A percentile compares a stretch with the other conserved stretches of the same genome.
These are phyloP conservation scores for Rhodotorula sp. DNA, from an alignment of 1,284 basidiomycete species.

Conservation along the genomic window DNA sequence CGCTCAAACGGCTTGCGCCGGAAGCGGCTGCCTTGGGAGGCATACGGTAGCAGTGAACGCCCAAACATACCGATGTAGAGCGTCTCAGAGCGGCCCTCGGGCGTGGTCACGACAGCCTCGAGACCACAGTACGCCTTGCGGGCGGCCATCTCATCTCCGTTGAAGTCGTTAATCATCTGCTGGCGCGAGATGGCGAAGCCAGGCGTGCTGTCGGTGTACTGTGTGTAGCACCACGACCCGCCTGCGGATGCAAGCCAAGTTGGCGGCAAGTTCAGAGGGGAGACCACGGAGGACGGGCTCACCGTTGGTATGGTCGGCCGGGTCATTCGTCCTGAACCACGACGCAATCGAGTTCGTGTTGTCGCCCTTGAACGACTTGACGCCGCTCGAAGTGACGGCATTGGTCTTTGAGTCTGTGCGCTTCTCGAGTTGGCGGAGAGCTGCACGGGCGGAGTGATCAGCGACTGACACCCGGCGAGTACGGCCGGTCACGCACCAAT, in stretches of 20 bases:
- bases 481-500: too few relatives aligned
- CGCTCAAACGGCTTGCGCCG: background rate
- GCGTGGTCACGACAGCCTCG: slow-evolving; percentile 25
- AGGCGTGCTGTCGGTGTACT: slow-evolving; percentile 18
- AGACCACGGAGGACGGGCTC: background rate
- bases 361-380: slow-evolving; percentile 12
- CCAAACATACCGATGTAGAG: slow-evolving; percentile 6
- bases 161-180: slow-evolving; percentile 29
- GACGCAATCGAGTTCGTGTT: slow-evolving; percentile 20
- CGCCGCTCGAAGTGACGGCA: background rate
- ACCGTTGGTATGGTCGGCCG: slow-evolving; percentile 32
- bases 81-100: slow-evolving; percentile 16
- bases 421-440: background rate
- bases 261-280: too few relatives aligned
- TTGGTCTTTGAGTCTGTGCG: background rate
- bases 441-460: too few relatives aligned
- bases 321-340: slow-evolving; percentile 26
- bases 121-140: slow-evolving; percentile 30
- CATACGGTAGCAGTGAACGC: too few relatives aligned
- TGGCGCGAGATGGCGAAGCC: slow-evolving; percentile 32
- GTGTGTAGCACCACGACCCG: slow-evolving; percentile 25
- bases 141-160: slow-evolving; percentile 18
- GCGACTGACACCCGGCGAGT: too few relatives aligned
- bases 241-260: too few relatives aligned
- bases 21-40: too few relatives aligned